Evolutionary conservation across 768 basidiomycete genomes (phyloP).

Genomic region (Auricularia auricula-judae): DNA sequence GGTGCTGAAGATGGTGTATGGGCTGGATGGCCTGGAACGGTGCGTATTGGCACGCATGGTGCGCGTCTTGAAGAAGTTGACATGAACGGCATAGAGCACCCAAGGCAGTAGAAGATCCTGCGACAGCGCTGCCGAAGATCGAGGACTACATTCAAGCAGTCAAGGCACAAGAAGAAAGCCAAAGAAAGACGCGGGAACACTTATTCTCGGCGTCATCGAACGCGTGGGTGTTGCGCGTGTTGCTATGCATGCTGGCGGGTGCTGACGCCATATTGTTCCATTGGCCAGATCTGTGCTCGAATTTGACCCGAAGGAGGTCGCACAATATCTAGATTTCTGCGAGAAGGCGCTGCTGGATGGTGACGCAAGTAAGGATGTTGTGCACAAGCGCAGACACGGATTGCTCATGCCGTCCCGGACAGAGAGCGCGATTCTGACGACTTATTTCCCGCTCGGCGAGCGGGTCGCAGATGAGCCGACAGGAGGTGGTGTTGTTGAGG

Average conservation of each 20-base stretch:
- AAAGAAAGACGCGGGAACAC: slow-evolving; percentile 19
- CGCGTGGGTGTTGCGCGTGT: slow-evolving; percentile 30
- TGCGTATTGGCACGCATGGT: slow-evolving; percentile 16
- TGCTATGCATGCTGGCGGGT: slow-evolving; percentile 6
- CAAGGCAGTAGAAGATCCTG: slow-evolving; percentile 37
- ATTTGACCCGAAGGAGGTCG: slow-evolving; percentile 39
- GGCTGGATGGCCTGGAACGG: slow-evolving; percentile 61
- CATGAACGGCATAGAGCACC: neutral
- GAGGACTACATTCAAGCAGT: slow-evolving; percentile 38
- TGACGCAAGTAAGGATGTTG: slow-evolving; percentile 16
- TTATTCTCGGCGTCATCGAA: slow-evolving; percentile 33
- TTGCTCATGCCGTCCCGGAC: slow-evolving; percentile 6
- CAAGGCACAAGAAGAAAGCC: slow-evolving; percentile 24
- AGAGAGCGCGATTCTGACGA: slow-evolving; percentile 3
- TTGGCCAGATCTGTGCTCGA: slow-evolving; percentile 40
- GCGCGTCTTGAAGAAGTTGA: slow-evolving; percentile 28
- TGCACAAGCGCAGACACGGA: slow-evolving; percentile 5
- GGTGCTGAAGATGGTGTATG: slow-evolving; percentile 77
- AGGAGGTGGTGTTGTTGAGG: slow-evolving; percentile 10
- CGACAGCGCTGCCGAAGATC: slow-evolving; percentile 43
- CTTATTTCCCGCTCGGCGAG: slow-evolving; percentile 1
- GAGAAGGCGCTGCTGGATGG: slow-evolving; percentile 35
- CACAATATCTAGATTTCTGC: slow-evolving; percentile 59
- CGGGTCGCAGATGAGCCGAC: slow-evolving; percentile 2
- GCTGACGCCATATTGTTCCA: neutral